Evolutionary conservation across 2,329 filamentous ascomycete species (phyloP), one percentile per base, ranked within the genome.

Genomic region (Colletotrichum karsti): DNA sequence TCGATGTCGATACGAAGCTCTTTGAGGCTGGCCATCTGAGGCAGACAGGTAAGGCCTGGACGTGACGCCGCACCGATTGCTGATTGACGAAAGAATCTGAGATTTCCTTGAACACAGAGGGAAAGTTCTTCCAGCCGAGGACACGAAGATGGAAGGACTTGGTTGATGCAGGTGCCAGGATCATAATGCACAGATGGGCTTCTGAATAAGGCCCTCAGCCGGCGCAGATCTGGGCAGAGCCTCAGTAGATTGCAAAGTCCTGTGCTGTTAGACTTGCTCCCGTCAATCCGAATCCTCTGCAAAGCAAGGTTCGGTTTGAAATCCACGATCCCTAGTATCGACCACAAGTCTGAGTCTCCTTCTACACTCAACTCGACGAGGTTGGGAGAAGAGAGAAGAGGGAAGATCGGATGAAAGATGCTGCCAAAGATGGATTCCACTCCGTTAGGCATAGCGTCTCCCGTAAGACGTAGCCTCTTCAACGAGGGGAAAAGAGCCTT

Each of bases 1-100:
- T 53, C 51, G 7, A 64, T 18, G 5, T 56, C 37, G 22, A 67
- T 58, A n/a, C 59, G 64, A 7, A 67, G 64, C 26, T 67, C 59
- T 30, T 30, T 39, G 3, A 67, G 28, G 8, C 53, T 28, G 20
- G 7, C 2, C 64, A 67, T 58, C 22, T 53, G n/a, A 9, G 64
- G 35, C 7, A 67, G 64, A 22, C 64, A 67, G 22, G 15, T 64
- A 8, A 67, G 10, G 22, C 20, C 28, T 20, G 28, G 30, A n/a
- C 13, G 8, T 13, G 6, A 18, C 10, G n/a, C 18, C 13, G 50
- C 4, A 26, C 24, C 22, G 6, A 15, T 13, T 5, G 24, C 20
- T 26, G 28, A 9, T 35, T 9, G 10, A 35, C 12, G 15, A 12
- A 64, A 64, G 26, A 67, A 67, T 4, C n/a, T 24, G 15, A n/a